These are phyloP conservation scores for Flueggea neowawraea DNA, from an alignment of 441 rosid genomes.

Conservation along the genomic window DNA sequence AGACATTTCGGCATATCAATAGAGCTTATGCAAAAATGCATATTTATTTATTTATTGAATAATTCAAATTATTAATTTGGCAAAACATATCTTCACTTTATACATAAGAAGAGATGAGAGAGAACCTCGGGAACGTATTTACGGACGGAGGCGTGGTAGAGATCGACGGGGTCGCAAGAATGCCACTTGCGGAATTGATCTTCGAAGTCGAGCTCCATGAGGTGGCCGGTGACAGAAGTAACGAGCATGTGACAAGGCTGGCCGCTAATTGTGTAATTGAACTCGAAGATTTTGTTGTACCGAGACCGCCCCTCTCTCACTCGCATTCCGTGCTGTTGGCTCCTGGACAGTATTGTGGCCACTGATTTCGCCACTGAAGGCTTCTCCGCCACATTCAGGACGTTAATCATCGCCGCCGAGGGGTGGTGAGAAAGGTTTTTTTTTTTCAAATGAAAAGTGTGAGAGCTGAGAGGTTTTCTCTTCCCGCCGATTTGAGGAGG, in stretches of 20 bases:
- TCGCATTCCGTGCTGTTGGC: slow-evolving; percentile 45
- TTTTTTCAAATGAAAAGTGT: too few species aligned
- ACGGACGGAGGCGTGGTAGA: slow-evolving; percentile 72
- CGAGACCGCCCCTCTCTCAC: slow-evolving; percentile 91
- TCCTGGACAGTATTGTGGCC: slow-evolving; percentile 68
- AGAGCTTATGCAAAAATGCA: neutral
- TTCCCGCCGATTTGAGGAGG: too few species aligned
- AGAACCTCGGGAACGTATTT: slow-evolving; percentile 86
- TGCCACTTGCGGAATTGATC: slow-evolving; percentile 94
- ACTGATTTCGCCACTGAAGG: slow-evolving; percentile 98
- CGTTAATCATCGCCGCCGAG: slow-evolving; percentile 31
- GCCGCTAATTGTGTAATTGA: slow-evolving; percentile 71
- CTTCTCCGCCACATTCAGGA: slow-evolving; percentile 93
- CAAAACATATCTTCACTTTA: too few species aligned
- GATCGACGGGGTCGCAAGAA: slow-evolving; percentile 93
- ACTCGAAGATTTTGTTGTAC: slow-evolving; percentile 90
- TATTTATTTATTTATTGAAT: too few species aligned
- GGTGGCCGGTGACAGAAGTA: slow-evolving; percentile 94
- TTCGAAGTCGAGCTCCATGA: slow-evolving; percentile 93
- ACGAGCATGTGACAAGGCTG: slow-evolving; percentile 84
- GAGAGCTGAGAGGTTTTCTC: too few species aligned
- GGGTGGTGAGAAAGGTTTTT: too few species aligned
- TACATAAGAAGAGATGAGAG: neutral
- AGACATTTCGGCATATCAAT: neutral
- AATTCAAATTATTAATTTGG: too few species aligned